Evolutionary conservation across 1,284 basidiomycete genomes (phyloP), one percentile per base, ranked within the genome.

Genomic region (Ustilago cynodontis): DNA sequence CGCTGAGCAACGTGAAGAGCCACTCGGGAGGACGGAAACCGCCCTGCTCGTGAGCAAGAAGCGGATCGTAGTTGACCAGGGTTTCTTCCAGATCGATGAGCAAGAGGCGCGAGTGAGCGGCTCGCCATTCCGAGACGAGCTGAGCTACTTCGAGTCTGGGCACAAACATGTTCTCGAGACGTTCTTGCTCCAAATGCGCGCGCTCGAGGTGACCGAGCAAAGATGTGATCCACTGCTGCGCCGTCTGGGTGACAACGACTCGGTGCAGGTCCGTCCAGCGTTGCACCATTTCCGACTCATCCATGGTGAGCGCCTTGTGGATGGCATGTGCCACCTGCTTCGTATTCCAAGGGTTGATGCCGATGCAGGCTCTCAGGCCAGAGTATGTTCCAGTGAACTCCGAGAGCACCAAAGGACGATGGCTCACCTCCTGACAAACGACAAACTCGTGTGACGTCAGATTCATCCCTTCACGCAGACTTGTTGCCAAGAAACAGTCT

Each of bases 361-460:
- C 91, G 58, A 94, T 92, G 79, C 93, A 94, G 7, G 92, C 92
- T 29, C 92, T 88, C 88, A 95, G 94, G 18, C 93, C 93, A 56
- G 91, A 92, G 85, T 94, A 94, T 4, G 91, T 92, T 22, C 94
- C 93, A 0, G 93, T 93, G 83, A 95, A 95, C 89, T 93, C 82
- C 16, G 60, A 74, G 59, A 94, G 86, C 71, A 94, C 91, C 37
- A 94, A 87, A 0, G 93, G 92, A 29, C 92, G 88, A 69, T 91
- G 89, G 63, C 88, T 87, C 62, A 89, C 90, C 57, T 83, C 82
- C 65, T 84, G 84, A 54, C 82, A 86, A 83, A 93, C 92, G 14
- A 94, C 92, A 83, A 91, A 94, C 85, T 94, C 93, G 82, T 94
- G 93, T 9, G 92, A 91, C 43, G 92, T 88, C 60, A 94, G 86